These are phyloP conservation scores for Solanum habrochaites DNA, from an alignment of 257 asterid genomes.

Conservation along the genomic window DNA sequence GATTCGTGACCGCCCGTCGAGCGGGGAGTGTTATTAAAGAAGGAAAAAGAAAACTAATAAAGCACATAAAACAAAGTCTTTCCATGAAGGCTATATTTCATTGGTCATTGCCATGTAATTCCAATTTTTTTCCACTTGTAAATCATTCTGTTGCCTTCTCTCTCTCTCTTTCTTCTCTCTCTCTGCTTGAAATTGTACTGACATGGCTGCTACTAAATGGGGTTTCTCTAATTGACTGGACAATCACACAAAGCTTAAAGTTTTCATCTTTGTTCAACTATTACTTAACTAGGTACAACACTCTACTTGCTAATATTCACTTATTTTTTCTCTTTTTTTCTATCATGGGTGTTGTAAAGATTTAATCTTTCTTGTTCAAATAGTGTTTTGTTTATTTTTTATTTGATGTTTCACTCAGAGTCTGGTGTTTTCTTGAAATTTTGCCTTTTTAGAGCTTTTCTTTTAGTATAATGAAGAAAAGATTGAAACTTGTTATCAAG, in stretches of 20 bases:
- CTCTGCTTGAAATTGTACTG: slow-evolving; percentile 25
- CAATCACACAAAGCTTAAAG: not conserved
- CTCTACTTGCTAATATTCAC: not conserved
- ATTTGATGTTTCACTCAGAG: not conserved
- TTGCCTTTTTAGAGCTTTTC: not conserved
- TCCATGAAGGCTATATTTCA: slow-evolving; percentile 25
- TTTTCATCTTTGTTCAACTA: not conserved
- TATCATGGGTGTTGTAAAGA: not conserved
- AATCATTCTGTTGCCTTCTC: not conserved
- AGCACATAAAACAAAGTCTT: slow-evolving; percentile 3
- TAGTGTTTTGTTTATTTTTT: not conserved
- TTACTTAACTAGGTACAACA: not conserved
- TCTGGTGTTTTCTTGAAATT: not conserved
- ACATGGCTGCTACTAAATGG: slow-evolving; percentile 26
- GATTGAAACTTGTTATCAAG: not conserved
- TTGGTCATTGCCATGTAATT: slow-evolving; percentile 24
- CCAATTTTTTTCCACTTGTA: slow-evolving; percentile 8
- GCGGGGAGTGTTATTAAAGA: not conserved
- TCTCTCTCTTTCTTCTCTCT: not conserved
- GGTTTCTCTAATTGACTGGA: slow-evolving; percentile 6
- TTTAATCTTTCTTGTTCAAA: not conserved
- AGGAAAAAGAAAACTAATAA: not conserved
- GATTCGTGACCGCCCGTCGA: not conserved
- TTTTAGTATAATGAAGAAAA: not conserved
- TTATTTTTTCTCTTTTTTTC: not conserved